Base-by-base conservation (phyloP, 2,329 filamentous ascomycete genomes). In the Stylonectria norvegica region DNA sequence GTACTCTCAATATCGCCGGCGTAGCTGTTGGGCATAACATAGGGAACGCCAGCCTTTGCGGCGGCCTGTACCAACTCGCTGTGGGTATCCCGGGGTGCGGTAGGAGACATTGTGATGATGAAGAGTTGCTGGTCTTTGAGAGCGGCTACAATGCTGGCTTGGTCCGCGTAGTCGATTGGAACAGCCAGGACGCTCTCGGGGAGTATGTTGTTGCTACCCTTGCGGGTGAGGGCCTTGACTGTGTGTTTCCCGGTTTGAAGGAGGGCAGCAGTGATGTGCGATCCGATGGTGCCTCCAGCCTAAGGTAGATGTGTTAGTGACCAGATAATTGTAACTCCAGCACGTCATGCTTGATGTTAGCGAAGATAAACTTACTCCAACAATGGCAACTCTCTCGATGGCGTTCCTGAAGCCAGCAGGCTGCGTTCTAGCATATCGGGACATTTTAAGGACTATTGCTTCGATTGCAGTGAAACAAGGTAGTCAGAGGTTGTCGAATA, bases 71-170 rank as follows among this genome's bases (percentile, higher is more conserved):
- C 57, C 9, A 79, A 60, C 39, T 69, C 71, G 39, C 45, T 52
- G 15, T 76, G 68, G 1, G 64, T 63, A 22, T 71, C 71, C 0
- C 40, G 53, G 0, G 71, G 63, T 0, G 70, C 71, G 0, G 42
- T 50, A 3, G 62, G 59, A 5, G 65, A 51, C 40, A 78, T 54
- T 20, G 73, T 72, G 48, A 79, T 76, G 51, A 77, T 66, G 4
- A 79, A 58, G 9, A 70, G 68, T n/a, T 83, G 67, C 45, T 81
- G 75, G 40, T 66, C 74, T 16, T 60, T 52, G 2, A 83, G 67
- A 2, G 75, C 76, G 0, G 55, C 49, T 3, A 75, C 60, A 9
- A 83, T 51, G 2, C 69, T 64, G 0, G 52, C 33, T 7, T 64
- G 51, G 32, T 73, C 60, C 18, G 62, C 55, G 46, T 76, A 76